phyloP scores from a whole-genome alignment of 805 yeast species.

The Yamadazyma sp. region DNA sequence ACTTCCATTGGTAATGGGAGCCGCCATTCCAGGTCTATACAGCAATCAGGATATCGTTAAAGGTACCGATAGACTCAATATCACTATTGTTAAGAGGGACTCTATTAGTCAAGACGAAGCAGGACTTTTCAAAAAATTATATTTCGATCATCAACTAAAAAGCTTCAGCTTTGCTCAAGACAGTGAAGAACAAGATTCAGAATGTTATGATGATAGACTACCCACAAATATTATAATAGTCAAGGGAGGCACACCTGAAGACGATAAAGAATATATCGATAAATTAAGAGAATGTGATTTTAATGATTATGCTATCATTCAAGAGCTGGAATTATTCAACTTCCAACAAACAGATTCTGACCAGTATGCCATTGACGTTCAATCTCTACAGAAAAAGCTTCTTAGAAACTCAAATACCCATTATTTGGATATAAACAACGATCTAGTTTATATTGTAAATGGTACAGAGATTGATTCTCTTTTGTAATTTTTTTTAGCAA shows the following conservation, averaged over 20 bases:
- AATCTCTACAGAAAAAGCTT: constrained; percentile 9
- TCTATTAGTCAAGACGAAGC: constrained; percentile 6
- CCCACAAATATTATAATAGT: constrained; percentile 10
- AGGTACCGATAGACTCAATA: constrained; percentile 10
- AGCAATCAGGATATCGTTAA: background rate
- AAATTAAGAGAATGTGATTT: constrained; percentile 5
- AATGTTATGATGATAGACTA: constrained; percentile 10
- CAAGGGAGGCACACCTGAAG: constrained; percentile 9
- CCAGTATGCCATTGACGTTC: constrained; percentile 9
- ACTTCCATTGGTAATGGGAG: background rate
- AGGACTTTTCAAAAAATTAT: constrained; percentile 9
- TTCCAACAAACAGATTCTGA: constrained; percentile 5
- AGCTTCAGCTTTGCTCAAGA: constrained; percentile 5
- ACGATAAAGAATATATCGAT: constrained; percentile 11
- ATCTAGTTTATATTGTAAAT: constrained; percentile 13
- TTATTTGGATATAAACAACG: constrained; percentile 9
- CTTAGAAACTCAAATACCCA: constrained; percentile 5
- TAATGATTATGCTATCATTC: constrained; percentile 6
- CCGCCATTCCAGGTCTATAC: constrained; percentile 1
- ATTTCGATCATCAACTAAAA: constrained; percentile 4
- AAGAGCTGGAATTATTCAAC: constrained; percentile 9
- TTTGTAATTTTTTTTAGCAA: too few relatives aligned
- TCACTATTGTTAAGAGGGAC: constrained; percentile 9
- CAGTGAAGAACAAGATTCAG: constrained; percentile 7
- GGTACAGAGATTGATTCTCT: too few relatives aligned